phyloP scores from a whole-genome alignment of 208 protist genomes.

The Trypanosoma avium region DNA sequence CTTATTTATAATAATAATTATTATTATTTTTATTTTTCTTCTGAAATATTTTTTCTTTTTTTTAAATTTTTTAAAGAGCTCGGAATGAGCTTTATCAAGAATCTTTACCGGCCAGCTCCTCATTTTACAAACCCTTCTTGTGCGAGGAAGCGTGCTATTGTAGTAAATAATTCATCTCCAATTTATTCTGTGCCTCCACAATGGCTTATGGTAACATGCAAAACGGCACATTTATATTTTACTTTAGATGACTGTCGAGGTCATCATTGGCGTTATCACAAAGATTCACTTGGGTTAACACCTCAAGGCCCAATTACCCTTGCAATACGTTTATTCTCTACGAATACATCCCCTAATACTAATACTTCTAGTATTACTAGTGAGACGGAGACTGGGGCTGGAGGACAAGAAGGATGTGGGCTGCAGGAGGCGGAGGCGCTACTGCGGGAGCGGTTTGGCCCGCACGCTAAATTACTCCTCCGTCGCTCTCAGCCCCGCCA shows the following conservation, averaged over 20 bases:
- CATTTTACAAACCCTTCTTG: background rate
- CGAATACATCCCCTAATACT: too few species aligned
- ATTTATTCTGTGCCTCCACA: background rate
- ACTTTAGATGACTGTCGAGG: background rate
- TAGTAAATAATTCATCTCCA: background rate
- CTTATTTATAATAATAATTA: background rate
- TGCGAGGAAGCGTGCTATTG: background rate
- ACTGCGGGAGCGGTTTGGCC: constrained; percentile 67
- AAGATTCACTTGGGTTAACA: constrained; percentile 1
- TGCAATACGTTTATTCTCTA: too few species aligned
- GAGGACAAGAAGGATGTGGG: background rate
- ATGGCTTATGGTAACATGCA: too few species aligned
- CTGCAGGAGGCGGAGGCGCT: constrained; percentile 49
- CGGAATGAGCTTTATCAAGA: constrained; percentile 13
- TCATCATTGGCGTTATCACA: background rate
- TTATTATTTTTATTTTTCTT: constrained; percentile 8
- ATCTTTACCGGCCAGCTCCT: background rate
- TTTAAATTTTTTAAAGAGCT: background rate
- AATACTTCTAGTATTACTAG: too few species aligned
- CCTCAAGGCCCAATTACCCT: too few species aligned
- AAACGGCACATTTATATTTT: too few species aligned
- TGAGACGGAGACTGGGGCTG: too few species aligned
- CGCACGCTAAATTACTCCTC: constrained; percentile 71
- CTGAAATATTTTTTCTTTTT: background rate
- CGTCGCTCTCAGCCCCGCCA: constrained; percentile 38